A percentile compares a stretch with the other conserved stretches of the same genome.
phyloP scores from a whole-genome alignment of 164 flowering plant genomes.

The Sextonia rubra region DNA sequence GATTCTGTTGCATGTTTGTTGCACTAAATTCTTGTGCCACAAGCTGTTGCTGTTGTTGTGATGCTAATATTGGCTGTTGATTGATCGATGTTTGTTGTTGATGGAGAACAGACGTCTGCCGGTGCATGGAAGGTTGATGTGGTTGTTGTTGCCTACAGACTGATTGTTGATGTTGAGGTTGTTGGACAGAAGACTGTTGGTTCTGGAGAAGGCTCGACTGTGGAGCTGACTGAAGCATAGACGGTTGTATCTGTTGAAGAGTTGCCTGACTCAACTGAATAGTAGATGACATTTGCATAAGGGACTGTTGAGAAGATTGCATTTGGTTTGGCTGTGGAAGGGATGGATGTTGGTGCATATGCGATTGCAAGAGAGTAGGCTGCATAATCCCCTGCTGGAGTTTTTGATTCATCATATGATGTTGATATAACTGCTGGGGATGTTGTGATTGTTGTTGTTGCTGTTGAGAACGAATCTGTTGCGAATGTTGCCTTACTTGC shows the following conservation, averaged over 20 bases:
- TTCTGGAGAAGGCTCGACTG: slow-evolving; percentile 52
- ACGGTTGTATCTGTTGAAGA: slow-evolving; percentile 42
- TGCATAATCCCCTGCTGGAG: slow-evolving; percentile 48
- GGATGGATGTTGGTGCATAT: slow-evolving; percentile 58
- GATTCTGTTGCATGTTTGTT: slow-evolving; percentile 17
- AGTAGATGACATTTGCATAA: slow-evolving; percentile 46
- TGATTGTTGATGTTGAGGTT: slow-evolving; percentile 59
- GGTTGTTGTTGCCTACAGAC: slow-evolving; percentile 49
- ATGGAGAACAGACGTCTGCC: slow-evolving; percentile 43
- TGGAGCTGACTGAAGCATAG: slow-evolving; percentile 44
- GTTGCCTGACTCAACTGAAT: slow-evolving; percentile 25
- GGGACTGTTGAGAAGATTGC: slow-evolving; percentile 62
- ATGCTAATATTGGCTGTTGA: slow-evolving; percentile 44
- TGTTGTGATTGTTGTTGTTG: slow-evolving; percentile 41
- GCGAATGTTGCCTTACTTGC: slow-evolving; percentile 55
- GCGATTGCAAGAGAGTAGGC: slow-evolving; percentile 45
- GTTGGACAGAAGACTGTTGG: slow-evolving; percentile 58
- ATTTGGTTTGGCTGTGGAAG: slow-evolving; percentile 56
- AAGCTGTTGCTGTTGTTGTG: slow-evolving; percentile 45
- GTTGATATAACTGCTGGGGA: slow-evolving; percentile 50
- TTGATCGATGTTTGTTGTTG: slow-evolving; percentile 58
- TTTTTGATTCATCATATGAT: slow-evolving; percentile 35
- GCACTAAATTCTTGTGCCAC: slow-evolving; percentile 15
- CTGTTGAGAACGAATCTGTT: slow-evolving; percentile 33
- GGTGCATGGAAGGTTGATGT: slow-evolving; percentile 30